Conservation (phyloP, 2,329 filamentous ascomycete species). For the Aspergillus sp. region DNA sequence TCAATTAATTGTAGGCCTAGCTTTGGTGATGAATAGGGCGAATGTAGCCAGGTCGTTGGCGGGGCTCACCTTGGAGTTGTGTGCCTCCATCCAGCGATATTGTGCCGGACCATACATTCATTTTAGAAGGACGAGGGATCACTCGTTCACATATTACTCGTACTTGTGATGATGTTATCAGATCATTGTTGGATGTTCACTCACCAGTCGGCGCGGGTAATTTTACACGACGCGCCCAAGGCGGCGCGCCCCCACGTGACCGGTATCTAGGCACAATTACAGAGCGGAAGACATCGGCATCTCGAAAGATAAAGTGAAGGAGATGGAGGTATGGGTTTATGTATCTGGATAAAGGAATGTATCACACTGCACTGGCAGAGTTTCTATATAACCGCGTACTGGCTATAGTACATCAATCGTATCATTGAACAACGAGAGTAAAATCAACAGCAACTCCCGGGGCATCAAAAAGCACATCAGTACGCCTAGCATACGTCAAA, state of each 20-base stretch:
- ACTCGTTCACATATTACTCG: slow-evolving; percentile 16
- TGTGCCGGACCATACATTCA: slow-evolving; percentile 43
- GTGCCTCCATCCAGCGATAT: slow-evolving; percentile 30
- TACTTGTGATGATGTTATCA: background rate
- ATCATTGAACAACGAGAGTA: slow-evolving; percentile 14
- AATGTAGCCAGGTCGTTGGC: slow-evolving; percentile 7
- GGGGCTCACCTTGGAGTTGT: slow-evolving; percentile 33
- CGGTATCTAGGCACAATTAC: background rate
- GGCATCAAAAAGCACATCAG: slow-evolving; percentile 23
- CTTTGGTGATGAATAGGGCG: slow-evolving; percentile 18
- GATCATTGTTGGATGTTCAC: background rate
- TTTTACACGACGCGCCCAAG: slow-evolving; percentile 8
- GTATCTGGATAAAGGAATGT: background rate
- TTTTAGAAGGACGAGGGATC: slow-evolving; percentile 20
- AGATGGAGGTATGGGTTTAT: background rate
- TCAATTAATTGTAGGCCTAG: slow-evolving; percentile 39
- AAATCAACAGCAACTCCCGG: slow-evolving; percentile 11
- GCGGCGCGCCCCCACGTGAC: slow-evolving; percentile 7
- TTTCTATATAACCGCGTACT: slow-evolving; percentile 22
- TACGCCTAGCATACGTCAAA: slow-evolving; percentile 25
- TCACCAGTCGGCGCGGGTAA: slow-evolving; percentile 2
- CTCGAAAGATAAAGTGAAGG: background rate
- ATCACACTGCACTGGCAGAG: slow-evolving; percentile 6
- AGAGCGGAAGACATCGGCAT: slow-evolving; percentile 4
- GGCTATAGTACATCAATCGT: slow-evolving; percentile 25